A percentile compares a stretch with the other conserved stretches of the same genome.
These are phyloP conservation scores for Podosphaera aphanis DNA, from an alignment of 2,329 filamentous ascomycete species.

Conservation along the genomic window DNA sequence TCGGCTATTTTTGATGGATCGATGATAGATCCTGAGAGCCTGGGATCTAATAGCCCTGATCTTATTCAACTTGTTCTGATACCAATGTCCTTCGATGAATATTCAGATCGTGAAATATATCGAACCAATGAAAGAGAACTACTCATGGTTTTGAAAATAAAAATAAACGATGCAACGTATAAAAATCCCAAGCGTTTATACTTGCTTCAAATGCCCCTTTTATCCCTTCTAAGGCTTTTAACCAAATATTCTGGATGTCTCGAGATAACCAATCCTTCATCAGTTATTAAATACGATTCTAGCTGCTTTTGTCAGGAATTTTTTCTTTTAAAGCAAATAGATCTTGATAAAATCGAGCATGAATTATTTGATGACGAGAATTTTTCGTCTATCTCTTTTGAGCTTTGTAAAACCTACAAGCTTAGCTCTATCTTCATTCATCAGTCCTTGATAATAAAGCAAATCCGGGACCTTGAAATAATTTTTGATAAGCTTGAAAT, in stretches of 20 bases:
- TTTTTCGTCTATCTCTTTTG: not conserved
- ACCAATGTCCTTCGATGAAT: no score
- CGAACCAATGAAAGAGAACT: no score
- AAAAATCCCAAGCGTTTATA: no score
- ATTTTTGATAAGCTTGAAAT: not conserved
- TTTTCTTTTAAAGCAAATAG: not conserved
- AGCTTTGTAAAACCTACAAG: not conserved
- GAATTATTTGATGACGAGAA: not conserved
- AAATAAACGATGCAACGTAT: no score
- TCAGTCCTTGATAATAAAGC: not conserved
- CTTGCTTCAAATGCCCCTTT: no score
- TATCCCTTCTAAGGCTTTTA: not conserved
- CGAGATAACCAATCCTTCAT: not conserved
- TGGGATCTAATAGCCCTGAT: no score
- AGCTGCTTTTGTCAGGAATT: no score
- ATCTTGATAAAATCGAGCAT: not conserved
- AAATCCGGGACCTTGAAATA: not conserved
- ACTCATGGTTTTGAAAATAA: no score
- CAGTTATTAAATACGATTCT: not conserved
- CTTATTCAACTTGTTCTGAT: no score
- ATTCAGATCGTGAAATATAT: no score
- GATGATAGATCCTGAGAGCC: no score
- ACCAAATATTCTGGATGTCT: not conserved
- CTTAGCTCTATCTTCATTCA: not conserved
- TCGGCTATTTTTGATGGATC: no score